phyloP scores from a whole-genome alignment of 108 stramenopile genomes.

The Schizochytrium sp. region DNA sequence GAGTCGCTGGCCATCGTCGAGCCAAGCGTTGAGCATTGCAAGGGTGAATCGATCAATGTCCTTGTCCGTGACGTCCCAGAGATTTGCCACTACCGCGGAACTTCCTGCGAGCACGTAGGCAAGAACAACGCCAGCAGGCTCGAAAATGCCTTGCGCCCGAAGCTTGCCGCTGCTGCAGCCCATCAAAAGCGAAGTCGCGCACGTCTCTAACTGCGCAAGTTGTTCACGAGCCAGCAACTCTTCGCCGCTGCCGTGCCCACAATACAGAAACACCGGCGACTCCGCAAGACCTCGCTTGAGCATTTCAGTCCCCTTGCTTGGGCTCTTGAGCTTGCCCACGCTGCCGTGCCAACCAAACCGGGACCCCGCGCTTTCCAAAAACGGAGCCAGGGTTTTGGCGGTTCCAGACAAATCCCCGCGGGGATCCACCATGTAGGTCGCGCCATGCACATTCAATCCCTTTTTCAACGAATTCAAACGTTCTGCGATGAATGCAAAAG shows the following conservation, averaged over 20 bases:
- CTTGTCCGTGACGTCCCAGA: constrained; percentile 96
- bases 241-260: constrained; percentile 92
- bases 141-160: constrained; percentile 61
- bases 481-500: constrained; percentile 62
- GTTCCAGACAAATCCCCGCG: constrained; percentile 78
- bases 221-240: constrained; percentile 61
- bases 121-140: constrained; percentile 84
- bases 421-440: constrained; percentile 78
- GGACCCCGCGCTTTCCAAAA: constrained; percentile 42
- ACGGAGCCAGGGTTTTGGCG: constrained; percentile 55
- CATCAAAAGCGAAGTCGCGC: constrained; percentile 70
- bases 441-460: constrained; percentile 26
- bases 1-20: constrained; percentile 34
- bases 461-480: constrained; percentile 34
- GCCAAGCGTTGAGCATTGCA: constrained; percentile 52
- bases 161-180: constrained; percentile 90
- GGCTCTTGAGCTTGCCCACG: constrained; percentile 60
- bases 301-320: constrained; percentile 48
- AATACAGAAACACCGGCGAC: constrained; percentile 73
- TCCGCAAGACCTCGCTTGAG: constrained; percentile 37
- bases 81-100: constrained; percentile 88
- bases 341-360: constrained; percentile 60
- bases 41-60: constrained; percentile 85
- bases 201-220: constrained; percentile 49
- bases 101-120: constrained; percentile 77